Conservation (phyloP, 2,329 filamentous ascomycete genomes). For the Cadophora sp. region DNA sequence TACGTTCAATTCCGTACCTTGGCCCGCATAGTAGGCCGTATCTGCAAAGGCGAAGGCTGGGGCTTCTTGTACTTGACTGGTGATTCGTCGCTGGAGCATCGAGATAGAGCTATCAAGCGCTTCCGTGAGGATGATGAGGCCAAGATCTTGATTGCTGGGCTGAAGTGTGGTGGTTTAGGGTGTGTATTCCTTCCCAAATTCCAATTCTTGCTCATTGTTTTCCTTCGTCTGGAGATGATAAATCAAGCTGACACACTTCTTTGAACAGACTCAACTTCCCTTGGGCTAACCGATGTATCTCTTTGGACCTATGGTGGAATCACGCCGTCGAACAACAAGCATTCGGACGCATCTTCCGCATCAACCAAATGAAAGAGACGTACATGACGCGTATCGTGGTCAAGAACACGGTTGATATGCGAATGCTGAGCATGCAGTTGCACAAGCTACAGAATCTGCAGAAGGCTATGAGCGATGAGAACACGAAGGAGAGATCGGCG, state of each 20-base stretch:
- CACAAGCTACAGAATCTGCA: constrained; percentile 55
- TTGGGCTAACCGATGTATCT: constrained; percentile 55
- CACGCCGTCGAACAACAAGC: constrained; percentile 64
- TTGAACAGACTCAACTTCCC: constrained; percentile 59
- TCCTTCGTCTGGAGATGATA: neutral
- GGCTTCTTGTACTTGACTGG: constrained; percentile 52
- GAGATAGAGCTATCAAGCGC: constrained; percentile 53
- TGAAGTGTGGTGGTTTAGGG: constrained; percentile 60
- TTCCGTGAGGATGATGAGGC: constrained; percentile 52
- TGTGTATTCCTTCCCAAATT: constrained; percentile 44
- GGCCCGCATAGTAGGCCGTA: constrained; percentile 55
- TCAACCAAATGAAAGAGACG: constrained; percentile 67
- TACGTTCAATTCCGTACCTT: constrained; percentile 66
- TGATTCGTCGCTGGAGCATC: constrained; percentile 51
- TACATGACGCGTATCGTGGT: constrained; percentile 64
- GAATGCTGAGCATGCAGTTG: constrained; percentile 61
- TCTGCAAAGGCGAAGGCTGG: constrained; percentile 60
- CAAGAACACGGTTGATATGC: constrained; percentile 62
- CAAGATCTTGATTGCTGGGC: constrained; percentile 60
- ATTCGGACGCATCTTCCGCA: constrained; percentile 64
- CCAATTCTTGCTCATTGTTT: neutral
- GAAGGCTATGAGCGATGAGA: constrained; percentile 38
- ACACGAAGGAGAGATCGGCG: constrained; percentile 30
- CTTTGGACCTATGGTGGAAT: constrained; percentile 49
- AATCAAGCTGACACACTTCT: neutral